Conservation (phyloP, 2,329 filamentous ascomycete genomes). For the Trichophyton mentagrophytes region DNA sequence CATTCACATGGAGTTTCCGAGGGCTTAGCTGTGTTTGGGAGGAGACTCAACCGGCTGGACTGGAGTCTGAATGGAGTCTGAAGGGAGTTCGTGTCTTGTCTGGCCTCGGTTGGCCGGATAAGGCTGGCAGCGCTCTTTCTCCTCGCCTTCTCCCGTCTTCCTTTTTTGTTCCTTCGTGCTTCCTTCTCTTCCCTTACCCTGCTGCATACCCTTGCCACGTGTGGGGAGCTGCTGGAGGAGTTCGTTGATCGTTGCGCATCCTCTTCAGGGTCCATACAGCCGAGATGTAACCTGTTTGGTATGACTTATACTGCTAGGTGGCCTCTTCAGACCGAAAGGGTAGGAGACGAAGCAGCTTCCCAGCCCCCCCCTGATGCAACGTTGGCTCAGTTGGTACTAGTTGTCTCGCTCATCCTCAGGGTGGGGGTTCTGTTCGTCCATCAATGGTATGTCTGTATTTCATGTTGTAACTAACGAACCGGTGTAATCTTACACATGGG, state of each 20-base stretch:
- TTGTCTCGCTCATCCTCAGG: too few species aligned
- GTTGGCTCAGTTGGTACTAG: too few species aligned
- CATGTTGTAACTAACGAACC: too few species aligned
- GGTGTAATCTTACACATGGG: too few species aligned
- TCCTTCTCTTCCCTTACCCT: not conserved
- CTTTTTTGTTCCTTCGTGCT: not conserved
- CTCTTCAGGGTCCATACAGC: not conserved
- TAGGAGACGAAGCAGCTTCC: too few species aligned
- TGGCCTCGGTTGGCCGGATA: not conserved
- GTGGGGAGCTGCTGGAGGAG: not conserved
- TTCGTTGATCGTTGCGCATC: not conserved
- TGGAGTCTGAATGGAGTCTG: not conserved
- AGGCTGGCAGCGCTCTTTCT: not conserved
- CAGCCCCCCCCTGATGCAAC: too few species aligned
- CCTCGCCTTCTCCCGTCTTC: not conserved
- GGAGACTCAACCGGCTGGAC: not conserved
- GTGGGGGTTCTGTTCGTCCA: too few species aligned
- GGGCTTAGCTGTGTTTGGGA: not conserved
- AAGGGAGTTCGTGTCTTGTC: not conserved
- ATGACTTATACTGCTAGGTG: too few species aligned
- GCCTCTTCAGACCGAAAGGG: too few species aligned
- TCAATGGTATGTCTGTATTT: too few species aligned
- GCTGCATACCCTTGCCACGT: not conserved
- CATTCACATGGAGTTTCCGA: not conserved
- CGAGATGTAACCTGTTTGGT: not conserved